Evolutionary conservation across 352 stramenopile genomes (phyloP).

Genomic region (Pythium insidiosum): DNA sequence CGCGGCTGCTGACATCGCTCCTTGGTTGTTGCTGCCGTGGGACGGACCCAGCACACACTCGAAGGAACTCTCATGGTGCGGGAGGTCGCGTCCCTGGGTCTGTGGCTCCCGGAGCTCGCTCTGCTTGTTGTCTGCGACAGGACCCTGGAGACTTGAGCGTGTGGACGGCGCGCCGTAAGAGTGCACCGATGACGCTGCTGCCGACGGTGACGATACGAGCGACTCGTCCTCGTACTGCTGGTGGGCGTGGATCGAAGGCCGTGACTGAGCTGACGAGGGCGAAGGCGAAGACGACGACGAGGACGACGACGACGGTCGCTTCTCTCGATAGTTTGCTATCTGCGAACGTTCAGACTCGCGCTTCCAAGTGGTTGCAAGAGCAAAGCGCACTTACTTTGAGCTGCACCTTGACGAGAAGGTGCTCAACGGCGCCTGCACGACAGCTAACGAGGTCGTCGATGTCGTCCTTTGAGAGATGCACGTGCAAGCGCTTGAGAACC

Average conservation of each 20-base stretch:
- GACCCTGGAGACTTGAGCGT: slow-evolving; percentile 7
- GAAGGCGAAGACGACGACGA: not conserved
- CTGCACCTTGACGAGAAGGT: slow-evolving; percentile 87
- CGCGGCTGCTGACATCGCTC: no score
- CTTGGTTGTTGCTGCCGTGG: no score
- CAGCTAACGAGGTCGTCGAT: slow-evolving; percentile 91
- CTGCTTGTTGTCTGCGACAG: slow-evolving; percentile 21
- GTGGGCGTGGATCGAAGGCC: no score
- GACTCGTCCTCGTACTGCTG: slow-evolving; percentile 15
- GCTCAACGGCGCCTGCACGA: slow-evolving; percentile 83
- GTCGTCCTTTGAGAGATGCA: slow-evolving; percentile 80
- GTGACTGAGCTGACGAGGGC: no score
- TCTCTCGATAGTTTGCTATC: slow-evolving; percentile 75
- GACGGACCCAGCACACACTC: no score
- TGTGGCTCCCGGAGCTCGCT: slow-evolving; percentile 28
- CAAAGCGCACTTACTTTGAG: slow-evolving; percentile 84
- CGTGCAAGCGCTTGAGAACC: slow-evolving; percentile 79
- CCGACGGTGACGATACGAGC: slow-evolving; percentile 8
- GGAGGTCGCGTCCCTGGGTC: slow-evolving; percentile 20
- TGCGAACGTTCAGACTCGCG: no score
- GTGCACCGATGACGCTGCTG: slow-evolving; percentile 1
- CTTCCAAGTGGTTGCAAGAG: no score
- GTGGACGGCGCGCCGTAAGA: not conserved
- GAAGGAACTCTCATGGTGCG: not conserved
- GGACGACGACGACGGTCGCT: slow-evolving; percentile 24